Percentiles rank a stretch among this genome's conserved stretches.
Evolutionary conservation across 2,329 filamentous ascomycete species (phyloP).

Genomic region (Aureobasidium mangrovei): DNA sequence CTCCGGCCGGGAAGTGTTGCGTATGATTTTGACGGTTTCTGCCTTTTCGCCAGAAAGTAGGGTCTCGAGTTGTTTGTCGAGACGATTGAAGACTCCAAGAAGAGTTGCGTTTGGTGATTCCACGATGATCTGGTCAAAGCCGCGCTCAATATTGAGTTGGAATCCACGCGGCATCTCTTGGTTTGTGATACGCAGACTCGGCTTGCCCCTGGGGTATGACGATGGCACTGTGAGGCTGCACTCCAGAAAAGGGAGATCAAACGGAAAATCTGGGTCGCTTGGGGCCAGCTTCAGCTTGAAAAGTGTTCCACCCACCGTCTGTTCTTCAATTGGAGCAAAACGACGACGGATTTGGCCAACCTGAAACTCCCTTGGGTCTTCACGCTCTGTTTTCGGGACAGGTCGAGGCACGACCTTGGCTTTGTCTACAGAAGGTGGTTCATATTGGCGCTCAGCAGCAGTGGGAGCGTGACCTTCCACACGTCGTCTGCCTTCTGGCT

Average conservation of each 20-base stretch:
- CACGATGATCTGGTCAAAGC: slow-evolving; percentile 57
- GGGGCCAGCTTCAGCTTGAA: slow-evolving; percentile 59
- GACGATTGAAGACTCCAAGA: slow-evolving; percentile 55
- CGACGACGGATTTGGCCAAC: slow-evolving; percentile 62
- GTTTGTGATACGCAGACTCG: slow-evolving; percentile 57
- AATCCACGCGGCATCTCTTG: slow-evolving; percentile 63
- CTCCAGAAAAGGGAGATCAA: slow-evolving; percentile 60
- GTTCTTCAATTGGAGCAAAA: slow-evolving; percentile 45
- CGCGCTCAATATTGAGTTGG: slow-evolving; percentile 65
- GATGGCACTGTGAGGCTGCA: slow-evolving; percentile 59
- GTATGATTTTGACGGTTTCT: slow-evolving; percentile 62
- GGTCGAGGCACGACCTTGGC: slow-evolving; percentile 55
- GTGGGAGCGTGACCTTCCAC: neutral
- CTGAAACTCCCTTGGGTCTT: slow-evolving; percentile 66
- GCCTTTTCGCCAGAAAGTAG: slow-evolving; percentile 62
- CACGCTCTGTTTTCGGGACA: slow-evolving; percentile 52
- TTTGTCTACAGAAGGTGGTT: slow-evolving; percentile 28
- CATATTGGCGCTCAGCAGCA: slow-evolving; percentile 19
- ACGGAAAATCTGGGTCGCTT: slow-evolving; percentile 78
- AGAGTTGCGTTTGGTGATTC: slow-evolving; percentile 50
- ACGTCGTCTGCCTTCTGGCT: neutral
- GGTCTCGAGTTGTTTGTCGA: slow-evolving; percentile 64
- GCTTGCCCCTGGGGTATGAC: slow-evolving; percentile 51
- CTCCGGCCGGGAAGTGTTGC: slow-evolving; percentile 33
- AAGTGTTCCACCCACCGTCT: slow-evolving; percentile 43